These are phyloP conservation scores for Huntiella moniliformis DNA, from an alignment of 2,329 filamentous ascomycete species.

Conservation along the genomic window DNA sequence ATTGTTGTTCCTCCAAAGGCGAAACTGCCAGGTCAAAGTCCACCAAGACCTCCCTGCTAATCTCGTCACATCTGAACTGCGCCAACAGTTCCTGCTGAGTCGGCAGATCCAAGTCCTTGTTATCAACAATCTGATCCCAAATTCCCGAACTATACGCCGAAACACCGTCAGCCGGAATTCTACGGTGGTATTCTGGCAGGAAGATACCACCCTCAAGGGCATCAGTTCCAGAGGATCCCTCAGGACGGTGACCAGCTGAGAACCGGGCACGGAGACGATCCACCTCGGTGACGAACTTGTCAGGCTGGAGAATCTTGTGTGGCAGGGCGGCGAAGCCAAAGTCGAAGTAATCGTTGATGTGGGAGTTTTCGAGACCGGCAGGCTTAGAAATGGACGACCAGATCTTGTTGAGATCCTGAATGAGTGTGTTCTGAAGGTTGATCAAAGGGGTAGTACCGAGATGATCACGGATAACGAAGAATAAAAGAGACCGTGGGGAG, in stretches of 20 bases:
- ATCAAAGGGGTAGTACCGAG: conserved; percentile 76
- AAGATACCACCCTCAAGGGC: conserved; percentile 69
- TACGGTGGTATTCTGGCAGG: conserved; percentile 80
- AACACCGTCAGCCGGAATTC: conserved; percentile 95
- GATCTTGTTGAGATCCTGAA: conserved; percentile 79
- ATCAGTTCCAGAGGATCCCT: conserved; percentile 38
- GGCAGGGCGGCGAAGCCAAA: conserved; percentile 91
- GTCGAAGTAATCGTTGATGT: conserved; percentile 95
- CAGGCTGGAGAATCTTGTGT: conserved; percentile 89
- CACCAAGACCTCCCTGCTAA: conserved; percentile 70
- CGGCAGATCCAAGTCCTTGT: conserved; percentile 91
- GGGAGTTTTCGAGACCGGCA: conserved; percentile 65
- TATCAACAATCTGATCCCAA: conserved; percentile 97
- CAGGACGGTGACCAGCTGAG: conserved; percentile 57
- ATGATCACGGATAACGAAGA: conserved; percentile 97
- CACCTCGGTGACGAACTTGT: conserved; percentile 71
- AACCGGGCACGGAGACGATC: conserved; percentile 66
- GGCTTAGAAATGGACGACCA: conserved; percentile 91
- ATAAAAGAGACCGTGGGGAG: conserved; percentile 74
- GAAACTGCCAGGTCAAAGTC: conserved; percentile 64
- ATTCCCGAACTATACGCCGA: conserved; percentile 82
- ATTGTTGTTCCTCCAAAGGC: conserved; percentile 74
- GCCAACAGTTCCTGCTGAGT: conserved; percentile 94
- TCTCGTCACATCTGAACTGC: conserved; percentile 96
- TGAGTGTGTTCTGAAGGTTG: conserved; percentile 75